phyloP scores from a whole-genome alignment of 805 yeast genomes.

The Starmerella potacharoeniae region DNA sequence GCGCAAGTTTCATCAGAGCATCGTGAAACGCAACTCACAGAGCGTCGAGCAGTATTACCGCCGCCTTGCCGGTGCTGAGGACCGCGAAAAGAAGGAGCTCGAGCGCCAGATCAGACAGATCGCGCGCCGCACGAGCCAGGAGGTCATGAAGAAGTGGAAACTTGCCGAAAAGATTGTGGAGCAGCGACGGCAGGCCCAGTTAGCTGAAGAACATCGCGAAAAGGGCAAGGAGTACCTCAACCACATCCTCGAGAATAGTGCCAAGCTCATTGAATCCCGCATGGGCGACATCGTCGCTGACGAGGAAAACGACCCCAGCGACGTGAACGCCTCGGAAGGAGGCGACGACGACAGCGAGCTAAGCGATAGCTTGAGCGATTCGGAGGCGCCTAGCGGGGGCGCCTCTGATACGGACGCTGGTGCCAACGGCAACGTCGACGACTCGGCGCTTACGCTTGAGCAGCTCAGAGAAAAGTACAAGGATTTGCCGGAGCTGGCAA shows the following conservation, averaged over 20 bases:
- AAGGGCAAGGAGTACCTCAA: constrained; percentile 80
- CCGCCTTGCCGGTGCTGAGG: constrained; percentile 78
- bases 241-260: constrained; percentile 81
- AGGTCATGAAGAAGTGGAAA: constrained; percentile 83
- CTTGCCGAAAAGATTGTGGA: constrained; percentile 69
- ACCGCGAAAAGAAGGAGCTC: constrained; percentile 60
- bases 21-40: constrained; percentile 59
- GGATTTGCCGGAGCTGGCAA: constrained; percentile 25
- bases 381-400: constrained; percentile 21
- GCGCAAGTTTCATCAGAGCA: constrained; percentile 51
- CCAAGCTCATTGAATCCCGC: constrained; percentile 81
- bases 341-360: constrained; percentile 20
- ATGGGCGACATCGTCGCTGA: constrained; percentile 30
- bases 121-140: constrained; percentile 71
- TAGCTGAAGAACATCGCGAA: constrained; percentile 62
- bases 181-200: constrained; percentile 53
- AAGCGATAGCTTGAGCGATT: constrained; percentile 30
- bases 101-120: constrained; percentile 57
- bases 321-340: constrained; percentile 29
- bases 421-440: constrained; percentile 30
- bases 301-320: constrained; percentile 24
- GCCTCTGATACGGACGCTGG: constrained; percentile 18
- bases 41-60: constrained; percentile 83
- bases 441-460: constrained; percentile 43
- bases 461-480: constrained; percentile 48